phyloP scores from a whole-genome alignment of 352 stramenopile genomes.

The Phytopythium ostracodes region DNA sequence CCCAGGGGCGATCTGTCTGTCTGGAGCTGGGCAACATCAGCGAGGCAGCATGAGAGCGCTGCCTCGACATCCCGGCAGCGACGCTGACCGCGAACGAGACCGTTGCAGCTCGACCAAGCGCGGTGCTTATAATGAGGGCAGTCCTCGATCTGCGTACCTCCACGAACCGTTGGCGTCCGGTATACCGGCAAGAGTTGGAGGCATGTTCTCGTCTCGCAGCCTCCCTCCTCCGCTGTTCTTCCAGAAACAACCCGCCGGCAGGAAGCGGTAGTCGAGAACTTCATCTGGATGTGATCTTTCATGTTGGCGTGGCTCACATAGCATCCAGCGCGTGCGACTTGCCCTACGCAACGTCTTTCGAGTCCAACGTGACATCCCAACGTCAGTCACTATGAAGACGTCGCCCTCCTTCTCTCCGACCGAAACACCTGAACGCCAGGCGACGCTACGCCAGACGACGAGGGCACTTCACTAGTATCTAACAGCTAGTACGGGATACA shows the following conservation, averaged over 20 bases:
- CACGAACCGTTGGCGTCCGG: not conserved
- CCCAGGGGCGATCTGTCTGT: not conserved
- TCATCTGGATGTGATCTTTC: not conserved
- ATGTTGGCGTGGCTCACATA: not conserved
- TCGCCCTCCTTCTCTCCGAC: no score
- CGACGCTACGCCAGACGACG: no score
- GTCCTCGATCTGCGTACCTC: not conserved
- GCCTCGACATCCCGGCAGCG: not conserved
- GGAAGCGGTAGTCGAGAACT: slow-evolving; percentile 10
- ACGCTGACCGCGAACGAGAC: not conserved
- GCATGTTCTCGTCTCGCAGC: slow-evolving; percentile 1
- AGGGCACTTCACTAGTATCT: no score
- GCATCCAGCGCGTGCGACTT: no score
- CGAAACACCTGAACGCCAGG: no score
- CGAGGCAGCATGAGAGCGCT: not conserved
- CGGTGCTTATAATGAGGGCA: not conserved
- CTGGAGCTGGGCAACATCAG: not conserved
- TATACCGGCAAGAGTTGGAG: not conserved
- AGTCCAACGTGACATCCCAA: not conserved
- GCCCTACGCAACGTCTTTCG: not conserved
- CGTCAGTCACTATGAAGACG: not conserved
- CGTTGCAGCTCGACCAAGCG: not conserved
- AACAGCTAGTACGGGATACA: no score
- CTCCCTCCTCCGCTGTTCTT: slow-evolving; percentile 47
- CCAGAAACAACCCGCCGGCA: slow-evolving; percentile 20